phyloP scores from a whole-genome alignment of 139 green algal genomes.

The Chlorella vulgaris region DNA sequence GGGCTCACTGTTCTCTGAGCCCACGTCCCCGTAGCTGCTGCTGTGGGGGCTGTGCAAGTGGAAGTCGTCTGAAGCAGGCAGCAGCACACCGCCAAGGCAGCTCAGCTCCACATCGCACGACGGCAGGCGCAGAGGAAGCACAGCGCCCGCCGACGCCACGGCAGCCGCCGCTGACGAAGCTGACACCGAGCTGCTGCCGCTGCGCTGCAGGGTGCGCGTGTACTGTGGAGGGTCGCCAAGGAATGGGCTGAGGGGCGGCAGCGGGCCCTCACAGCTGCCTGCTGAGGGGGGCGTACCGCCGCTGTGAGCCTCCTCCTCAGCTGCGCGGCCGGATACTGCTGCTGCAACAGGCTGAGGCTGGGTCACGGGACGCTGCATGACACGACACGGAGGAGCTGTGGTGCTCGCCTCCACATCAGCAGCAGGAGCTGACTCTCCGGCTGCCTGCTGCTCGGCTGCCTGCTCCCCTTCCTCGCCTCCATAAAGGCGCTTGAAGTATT shows the following conservation, averaged over 20 bases:
- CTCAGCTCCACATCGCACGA: neutral
- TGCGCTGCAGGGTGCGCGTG: neutral
- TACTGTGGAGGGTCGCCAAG: conserved; percentile 1
- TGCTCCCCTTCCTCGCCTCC: neutral
- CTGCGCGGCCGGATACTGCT: neutral
- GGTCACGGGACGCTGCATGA: too few species aligned
- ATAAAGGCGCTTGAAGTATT: conserved; percentile 40
- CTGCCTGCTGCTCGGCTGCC: neutral
- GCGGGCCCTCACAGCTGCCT: neutral
- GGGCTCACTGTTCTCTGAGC: neutral
- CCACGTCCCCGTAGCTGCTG: conserved; percentile 13
- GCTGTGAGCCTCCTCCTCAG: neutral
- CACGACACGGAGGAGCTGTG: too few species aligned
- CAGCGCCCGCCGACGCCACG: neutral
- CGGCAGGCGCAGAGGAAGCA: neutral
- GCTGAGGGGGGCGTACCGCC: neutral
- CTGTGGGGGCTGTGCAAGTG: conserved; percentile 1
- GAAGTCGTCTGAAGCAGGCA: neutral
- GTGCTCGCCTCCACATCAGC: neutral
- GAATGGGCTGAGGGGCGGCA: conserved; percentile 15
- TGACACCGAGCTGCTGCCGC: neutral
- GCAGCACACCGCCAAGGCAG: too few species aligned
- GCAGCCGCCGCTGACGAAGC: neutral
- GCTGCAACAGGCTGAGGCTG: too few species aligned
- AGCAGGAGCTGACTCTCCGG: neutral